A percentile compares a stretch with the other conserved stretches of the same genome.
These are phyloP conservation scores for Rusavskia elegans DNA, from an alignment of 495 filamentous ascomycete genomes.

Conservation along the genomic window DNA sequence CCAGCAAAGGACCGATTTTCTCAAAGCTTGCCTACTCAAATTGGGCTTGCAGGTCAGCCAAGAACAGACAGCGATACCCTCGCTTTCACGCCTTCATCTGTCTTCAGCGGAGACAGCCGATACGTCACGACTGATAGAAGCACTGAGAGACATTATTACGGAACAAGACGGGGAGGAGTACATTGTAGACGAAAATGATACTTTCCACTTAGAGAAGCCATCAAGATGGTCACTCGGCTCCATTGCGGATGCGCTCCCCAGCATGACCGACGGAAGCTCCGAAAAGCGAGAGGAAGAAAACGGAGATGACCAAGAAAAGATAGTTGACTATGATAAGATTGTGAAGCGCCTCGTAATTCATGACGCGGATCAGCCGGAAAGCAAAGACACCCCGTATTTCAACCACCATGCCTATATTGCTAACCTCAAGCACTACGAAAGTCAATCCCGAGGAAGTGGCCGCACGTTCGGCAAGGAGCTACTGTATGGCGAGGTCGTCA, in stretches of 20 bases:
- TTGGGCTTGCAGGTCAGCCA: constrained; percentile 64
- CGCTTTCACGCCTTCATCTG: constrained; percentile 73
- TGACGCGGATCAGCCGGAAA: constrained; percentile 48
- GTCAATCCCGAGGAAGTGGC: constrained; percentile 33
- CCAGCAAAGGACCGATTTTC: constrained; percentile 49
- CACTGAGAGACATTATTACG: constrained; percentile 51
- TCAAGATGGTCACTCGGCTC: constrained; percentile 46
- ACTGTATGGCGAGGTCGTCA: constrained; percentile 84
- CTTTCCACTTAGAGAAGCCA: constrained; percentile 55
- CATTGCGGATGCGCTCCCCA: constrained; percentile 33
- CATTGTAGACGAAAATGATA: constrained; percentile 74
- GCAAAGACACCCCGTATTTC: constrained; percentile 73
- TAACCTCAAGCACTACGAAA: constrained; percentile 51
- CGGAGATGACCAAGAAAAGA: constrained; percentile 33
- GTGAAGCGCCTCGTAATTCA: constrained; percentile 60
- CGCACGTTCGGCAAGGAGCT: constrained; percentile 59
- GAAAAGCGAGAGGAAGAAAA: constrained; percentile 2
- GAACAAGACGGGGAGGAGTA: constrained; percentile 52
- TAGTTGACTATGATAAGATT: constrained; percentile 59
- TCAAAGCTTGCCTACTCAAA: constrained; percentile 69
- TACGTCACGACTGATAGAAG: constrained; percentile 47
- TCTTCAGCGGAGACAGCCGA: constrained; percentile 50
- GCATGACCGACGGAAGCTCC: neutral
- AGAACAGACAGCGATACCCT: constrained; percentile 54
- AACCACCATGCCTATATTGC: constrained; percentile 69